Conservation (phyloP, 2,329 filamentous ascomycete genomes). For the Pestalotiopsis sp. region DNA sequence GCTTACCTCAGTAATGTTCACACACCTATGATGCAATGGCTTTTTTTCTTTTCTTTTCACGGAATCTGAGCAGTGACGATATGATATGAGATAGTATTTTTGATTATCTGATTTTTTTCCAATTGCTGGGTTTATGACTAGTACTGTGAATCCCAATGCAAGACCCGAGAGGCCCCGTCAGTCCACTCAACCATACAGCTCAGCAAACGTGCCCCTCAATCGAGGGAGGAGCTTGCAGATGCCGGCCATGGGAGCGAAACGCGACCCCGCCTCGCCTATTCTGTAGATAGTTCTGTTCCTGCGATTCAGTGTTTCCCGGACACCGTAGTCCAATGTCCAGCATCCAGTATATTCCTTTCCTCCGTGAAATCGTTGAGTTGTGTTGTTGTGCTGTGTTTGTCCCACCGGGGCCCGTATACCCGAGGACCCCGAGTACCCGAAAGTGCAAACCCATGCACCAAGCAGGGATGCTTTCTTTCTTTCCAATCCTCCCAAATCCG, state of each 20-base stretch:
- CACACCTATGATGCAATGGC: conserved; percentile 3
- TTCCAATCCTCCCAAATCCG: conserved; percentile 2
- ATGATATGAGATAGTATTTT: background rate
- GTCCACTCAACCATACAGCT: conserved; percentile 12
- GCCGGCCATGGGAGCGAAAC: conserved; percentile 30
- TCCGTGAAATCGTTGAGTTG: conserved; percentile 25
- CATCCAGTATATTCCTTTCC: conserved; percentile 23
- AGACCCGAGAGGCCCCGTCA: background rate
- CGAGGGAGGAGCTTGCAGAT: conserved; percentile 5
- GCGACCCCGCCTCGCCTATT: conserved; percentile 19
- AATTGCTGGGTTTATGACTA: background rate
- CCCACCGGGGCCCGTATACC: background rate
- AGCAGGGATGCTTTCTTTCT: background rate
- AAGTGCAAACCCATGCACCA: background rate
- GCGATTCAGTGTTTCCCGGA: conserved; percentile 26
- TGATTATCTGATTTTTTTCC: background rate
- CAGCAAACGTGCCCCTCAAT: conserved; percentile 5
- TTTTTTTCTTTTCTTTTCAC: background rate
- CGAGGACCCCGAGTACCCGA: background rate
- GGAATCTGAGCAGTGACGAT: background rate
- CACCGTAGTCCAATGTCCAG: conserved; percentile 26
- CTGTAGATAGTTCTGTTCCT: conserved; percentile 9
- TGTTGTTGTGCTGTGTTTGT: conserved; percentile 11
- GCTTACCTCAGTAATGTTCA: conserved; percentile 1
- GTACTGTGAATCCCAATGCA: background rate